phyloP scores from a whole-genome alignment of 805 yeast genomes.

The Metschnikowia cerradonensis region DNA sequence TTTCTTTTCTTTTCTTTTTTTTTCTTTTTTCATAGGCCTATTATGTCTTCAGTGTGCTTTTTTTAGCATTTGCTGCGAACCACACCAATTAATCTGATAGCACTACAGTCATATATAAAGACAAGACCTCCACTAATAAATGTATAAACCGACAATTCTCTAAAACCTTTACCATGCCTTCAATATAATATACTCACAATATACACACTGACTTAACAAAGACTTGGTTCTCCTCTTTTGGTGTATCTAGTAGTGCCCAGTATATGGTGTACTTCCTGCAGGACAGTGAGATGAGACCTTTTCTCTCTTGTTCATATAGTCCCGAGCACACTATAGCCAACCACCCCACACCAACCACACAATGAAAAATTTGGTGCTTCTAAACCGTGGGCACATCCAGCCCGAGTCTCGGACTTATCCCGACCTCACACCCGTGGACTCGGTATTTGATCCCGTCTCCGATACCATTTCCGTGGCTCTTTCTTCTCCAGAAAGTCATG shows the following conservation, averaged over 20 bases:
- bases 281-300: conserved; percentile 2
- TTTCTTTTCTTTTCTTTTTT: too few relatives aligned
- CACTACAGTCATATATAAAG: too few relatives aligned
- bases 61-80: too few relatives aligned
- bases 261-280: not conserved
- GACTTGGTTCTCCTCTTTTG: not conserved
- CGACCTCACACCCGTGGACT: conserved; percentile 50
- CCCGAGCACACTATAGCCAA: not conserved
- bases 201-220: too few relatives aligned
- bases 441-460: conserved; percentile 67
- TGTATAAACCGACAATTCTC: too few relatives aligned
- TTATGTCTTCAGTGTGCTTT: too few relatives aligned
- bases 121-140: too few relatives aligned
- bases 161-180: too few relatives aligned
- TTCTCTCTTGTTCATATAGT: not conserved
- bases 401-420: conserved; percentile 60
- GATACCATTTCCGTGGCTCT: conserved; percentile 69
- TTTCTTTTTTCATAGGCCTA: too few relatives aligned
- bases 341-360: not conserved
- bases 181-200: too few relatives aligned
- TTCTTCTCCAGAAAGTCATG: conserved; percentile 47
- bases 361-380: conserved; percentile 48
- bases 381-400: conserved; percentile 51
- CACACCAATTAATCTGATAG: too few relatives aligned
- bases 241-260: too few relatives aligned